These are phyloP conservation scores for Rhodamnia argentea DNA, from an alignment of 345 rosid genomes.

Conservation along the genomic window DNA sequence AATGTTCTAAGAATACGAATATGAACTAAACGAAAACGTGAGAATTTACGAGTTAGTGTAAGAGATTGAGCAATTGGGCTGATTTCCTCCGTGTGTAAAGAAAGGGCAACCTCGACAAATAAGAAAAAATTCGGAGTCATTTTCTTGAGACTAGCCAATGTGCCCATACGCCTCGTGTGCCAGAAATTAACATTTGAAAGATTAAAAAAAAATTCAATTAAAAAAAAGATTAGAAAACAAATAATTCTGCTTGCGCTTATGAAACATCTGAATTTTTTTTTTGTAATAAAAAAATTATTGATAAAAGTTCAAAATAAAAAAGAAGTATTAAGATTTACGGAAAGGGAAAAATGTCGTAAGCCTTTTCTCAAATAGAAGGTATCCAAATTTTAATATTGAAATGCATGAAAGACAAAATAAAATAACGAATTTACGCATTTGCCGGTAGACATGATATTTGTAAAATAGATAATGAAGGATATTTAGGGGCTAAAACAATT, in stretches of 20 bases:
- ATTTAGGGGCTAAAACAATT: not conserved
- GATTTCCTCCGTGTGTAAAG: not conserved
- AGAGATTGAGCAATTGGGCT: not conserved
- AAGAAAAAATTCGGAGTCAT: not conserved
- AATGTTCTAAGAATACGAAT: not conserved
- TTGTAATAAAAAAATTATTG: not conserved
- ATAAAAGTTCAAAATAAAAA: not conserved
- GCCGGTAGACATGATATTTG: not conserved
- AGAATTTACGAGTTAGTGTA: not conserved
- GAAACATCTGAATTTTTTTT: not conserved
- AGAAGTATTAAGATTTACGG: not conserved
- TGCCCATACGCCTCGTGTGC: not conserved
- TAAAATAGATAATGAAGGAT: not conserved
- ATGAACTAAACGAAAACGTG: not conserved
- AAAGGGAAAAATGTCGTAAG: not conserved
- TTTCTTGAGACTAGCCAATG: not conserved
- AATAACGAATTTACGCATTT: not conserved
- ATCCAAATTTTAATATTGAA: not conserved
- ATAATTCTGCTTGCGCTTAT: not conserved
- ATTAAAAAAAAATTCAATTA: not conserved
- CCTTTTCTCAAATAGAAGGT: not conserved
- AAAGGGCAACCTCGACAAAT: not conserved
- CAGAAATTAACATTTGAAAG: not conserved
- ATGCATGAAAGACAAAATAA: fast-evolving
- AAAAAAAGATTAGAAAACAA: not conserved